Conservation (phyloP, 225 moss, liverwort and hornwort species). For the Physcomitrium patens region DNA sequence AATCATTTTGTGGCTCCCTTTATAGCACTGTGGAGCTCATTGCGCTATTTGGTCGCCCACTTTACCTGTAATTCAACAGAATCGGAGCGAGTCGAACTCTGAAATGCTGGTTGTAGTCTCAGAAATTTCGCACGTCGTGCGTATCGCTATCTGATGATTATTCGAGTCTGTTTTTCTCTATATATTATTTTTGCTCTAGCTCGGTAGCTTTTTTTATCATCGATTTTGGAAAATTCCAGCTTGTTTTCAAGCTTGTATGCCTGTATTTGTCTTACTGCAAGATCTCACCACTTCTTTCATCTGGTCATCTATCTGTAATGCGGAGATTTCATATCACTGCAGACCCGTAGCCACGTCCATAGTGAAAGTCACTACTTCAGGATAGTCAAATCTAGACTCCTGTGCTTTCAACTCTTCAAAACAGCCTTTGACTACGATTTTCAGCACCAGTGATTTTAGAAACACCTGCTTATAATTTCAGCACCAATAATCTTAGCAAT, state of each 20-base stretch:
- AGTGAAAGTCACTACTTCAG: background rate
- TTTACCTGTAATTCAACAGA: constrained; percentile 15
- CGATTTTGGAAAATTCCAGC: background rate
- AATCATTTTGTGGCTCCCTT: background rate
- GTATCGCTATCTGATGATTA: background rate
- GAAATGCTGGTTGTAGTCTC: background rate
- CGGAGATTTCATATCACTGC: background rate
- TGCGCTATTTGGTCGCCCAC: background rate
- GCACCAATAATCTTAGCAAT: background rate
- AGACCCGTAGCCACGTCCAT: background rate
- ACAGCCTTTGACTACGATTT: background rate
- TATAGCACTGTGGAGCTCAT: background rate
- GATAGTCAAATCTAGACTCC: constrained; percentile 17
- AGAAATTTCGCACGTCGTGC: background rate
- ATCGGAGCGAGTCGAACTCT: constrained; percentile 5
- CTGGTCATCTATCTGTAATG: constrained; percentile 18
- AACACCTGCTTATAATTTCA: background rate
- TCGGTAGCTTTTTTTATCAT: background rate
- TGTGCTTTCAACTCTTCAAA: constrained; percentile 17
- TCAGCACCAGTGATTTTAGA: background rate
- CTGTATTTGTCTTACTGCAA: constrained; percentile 8
- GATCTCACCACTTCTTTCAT: constrained; percentile 9
- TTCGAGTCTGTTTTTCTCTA: background rate
- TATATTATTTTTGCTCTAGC: background rate
- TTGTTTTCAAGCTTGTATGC: constrained; percentile 28